phyloP scores from a whole-genome alignment of 495 filamentous ascomycete genomes.

The Aspergillus egyptiacus region DNA sequence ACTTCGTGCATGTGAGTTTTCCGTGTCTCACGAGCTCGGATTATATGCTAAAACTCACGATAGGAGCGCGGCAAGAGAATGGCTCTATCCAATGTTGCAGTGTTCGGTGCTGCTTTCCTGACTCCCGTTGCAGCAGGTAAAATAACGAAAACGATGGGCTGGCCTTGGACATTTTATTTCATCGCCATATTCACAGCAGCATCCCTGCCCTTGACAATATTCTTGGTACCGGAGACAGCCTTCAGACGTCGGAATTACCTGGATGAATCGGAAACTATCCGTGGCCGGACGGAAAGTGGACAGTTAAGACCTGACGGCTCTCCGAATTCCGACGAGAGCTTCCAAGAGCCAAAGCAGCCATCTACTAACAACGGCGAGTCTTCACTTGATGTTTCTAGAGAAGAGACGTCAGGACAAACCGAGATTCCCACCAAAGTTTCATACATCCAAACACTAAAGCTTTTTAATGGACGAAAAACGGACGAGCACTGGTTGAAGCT shows the following conservation, averaged over 20 bases:
- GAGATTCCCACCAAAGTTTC: conserved; percentile 38
- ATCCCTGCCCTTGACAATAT: conserved; percentile 58
- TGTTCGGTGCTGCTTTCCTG: conserved; percentile 89
- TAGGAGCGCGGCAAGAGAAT: conserved; percentile 80
- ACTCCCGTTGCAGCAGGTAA: conserved; percentile 85
- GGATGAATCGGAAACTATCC: conserved; percentile 49
- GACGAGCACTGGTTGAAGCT: conserved; percentile 56
- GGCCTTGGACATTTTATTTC: conserved; percentile 74
- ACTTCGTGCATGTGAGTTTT: conserved; percentile 64
- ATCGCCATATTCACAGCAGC: conserved; percentile 60
- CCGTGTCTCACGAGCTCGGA: neutral
- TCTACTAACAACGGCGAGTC: neutral
- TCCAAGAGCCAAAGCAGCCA: conserved; percentile 8
- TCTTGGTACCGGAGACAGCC: conserved; percentile 83
- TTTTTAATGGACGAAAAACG: conserved; percentile 79
- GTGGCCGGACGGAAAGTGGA: conserved; percentile 1
- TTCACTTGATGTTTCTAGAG: neutral
- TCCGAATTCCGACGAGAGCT: conserved; percentile 9
- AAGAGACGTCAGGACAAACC: conserved; percentile 1
- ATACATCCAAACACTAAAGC: conserved; percentile 51
- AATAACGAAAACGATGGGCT: conserved; percentile 68
- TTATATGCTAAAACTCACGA: neutral
- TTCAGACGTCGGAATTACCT: conserved; percentile 58
- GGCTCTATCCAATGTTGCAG: conserved; percentile 80
- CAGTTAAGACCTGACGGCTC: neutral